Percentiles rank a stretch among this genome's conserved stretches.
phyloP scores from a whole-genome alignment of 352 stramenopile species.

The Phytophthora agathidicida region DNA sequence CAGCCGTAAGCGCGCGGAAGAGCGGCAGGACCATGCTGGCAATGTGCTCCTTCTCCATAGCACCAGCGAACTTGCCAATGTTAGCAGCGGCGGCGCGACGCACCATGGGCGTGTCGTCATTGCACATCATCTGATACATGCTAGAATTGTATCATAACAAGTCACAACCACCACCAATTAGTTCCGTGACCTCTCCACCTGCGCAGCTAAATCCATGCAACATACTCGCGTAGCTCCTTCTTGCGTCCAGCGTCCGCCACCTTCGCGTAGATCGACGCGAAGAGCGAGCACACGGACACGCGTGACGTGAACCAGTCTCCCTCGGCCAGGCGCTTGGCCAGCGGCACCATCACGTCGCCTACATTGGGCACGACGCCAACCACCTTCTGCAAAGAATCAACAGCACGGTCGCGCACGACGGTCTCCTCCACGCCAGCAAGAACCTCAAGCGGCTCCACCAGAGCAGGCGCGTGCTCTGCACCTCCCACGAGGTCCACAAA shows the following conservation, averaged over 20 bases:
- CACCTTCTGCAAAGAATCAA: slow-evolving; percentile 80
- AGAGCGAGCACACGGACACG: slow-evolving; percentile 86
- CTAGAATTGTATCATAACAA: too few species aligned
- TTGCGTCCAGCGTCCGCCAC: slow-evolving; percentile 61
- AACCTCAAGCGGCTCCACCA: slow-evolving; percentile 92
- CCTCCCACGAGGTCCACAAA: slow-evolving; percentile 92
- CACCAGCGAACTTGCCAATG: slow-evolving; percentile 80
- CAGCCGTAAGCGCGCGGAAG: slow-evolving; percentile 88
- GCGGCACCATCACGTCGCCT: slow-evolving; percentile 71
- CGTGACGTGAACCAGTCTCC: slow-evolving; percentile 91
- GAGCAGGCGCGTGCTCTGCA: slow-evolving; percentile 58
- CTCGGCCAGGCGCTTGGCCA: slow-evolving; percentile 81
- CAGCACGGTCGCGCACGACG: slow-evolving; percentile 89
- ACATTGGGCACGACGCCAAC: slow-evolving; percentile 64
- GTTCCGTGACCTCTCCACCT: background rate
- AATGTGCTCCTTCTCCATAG: slow-evolving; percentile 81
- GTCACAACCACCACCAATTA: slow-evolving; percentile 10
- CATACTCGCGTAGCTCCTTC: slow-evolving; percentile 87
- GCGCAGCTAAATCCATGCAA: slow-evolving; percentile 2
- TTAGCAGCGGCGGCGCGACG: slow-evolving; percentile 80
- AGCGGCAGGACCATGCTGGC: slow-evolving; percentile 75
- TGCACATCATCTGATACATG: slow-evolving; percentile 80
- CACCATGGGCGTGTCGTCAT: slow-evolving; percentile 90
- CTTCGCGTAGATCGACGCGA: slow-evolving; percentile 76
- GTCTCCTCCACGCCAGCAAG: slow-evolving; percentile 94